These are phyloP conservation scores for Rhizopus stolonifer DNA, from an alignment of 371 early-diverging fungal species.

Conservation along the genomic window DNA sequence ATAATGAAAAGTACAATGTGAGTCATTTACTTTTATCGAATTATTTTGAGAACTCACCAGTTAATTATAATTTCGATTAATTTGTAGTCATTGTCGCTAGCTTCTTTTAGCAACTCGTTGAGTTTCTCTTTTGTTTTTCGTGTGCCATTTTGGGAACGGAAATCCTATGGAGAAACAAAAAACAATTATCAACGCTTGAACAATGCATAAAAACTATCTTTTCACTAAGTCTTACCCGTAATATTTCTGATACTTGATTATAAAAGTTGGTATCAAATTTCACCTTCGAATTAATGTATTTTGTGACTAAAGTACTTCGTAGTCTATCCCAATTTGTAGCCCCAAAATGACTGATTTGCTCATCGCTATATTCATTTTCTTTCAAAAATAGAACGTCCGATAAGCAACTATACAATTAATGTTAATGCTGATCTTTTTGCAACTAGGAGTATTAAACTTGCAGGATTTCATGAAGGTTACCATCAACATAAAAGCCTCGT, in stretches of 20 bases:
- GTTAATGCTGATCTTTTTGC: conserved; percentile 13
- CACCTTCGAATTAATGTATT: conserved; percentile 17
- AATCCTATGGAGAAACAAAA: no score
- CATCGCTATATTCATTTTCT: conserved; percentile 23
- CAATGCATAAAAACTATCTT: conserved; percentile 16
- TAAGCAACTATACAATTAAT: conserved; percentile 20
- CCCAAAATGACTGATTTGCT: conserved; percentile 19
- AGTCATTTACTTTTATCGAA: no score
- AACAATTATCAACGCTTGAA: conserved; percentile 12
- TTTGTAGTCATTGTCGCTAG: no score
- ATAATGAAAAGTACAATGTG: no score
- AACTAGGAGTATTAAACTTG: conserved; percentile 6
- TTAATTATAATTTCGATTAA: no score
- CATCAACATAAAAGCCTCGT: conserved; percentile 11
- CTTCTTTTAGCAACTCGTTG: no score
- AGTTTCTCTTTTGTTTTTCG: no score
- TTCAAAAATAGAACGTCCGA: conserved; percentile 20
- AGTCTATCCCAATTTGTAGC: conserved; percentile 8
- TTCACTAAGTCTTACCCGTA: conserved; percentile 20
- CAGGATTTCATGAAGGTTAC: conserved; percentile 9
- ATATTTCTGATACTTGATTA: conserved; percentile 18
- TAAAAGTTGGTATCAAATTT: conserved; percentile 22
- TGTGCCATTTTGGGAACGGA: no score
- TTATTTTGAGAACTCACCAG: no score
- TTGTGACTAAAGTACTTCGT: conserved; percentile 1